phyloP scores from a whole-genome alignment of 306 rosid species.

The Fragaria ananassa region DNA sequence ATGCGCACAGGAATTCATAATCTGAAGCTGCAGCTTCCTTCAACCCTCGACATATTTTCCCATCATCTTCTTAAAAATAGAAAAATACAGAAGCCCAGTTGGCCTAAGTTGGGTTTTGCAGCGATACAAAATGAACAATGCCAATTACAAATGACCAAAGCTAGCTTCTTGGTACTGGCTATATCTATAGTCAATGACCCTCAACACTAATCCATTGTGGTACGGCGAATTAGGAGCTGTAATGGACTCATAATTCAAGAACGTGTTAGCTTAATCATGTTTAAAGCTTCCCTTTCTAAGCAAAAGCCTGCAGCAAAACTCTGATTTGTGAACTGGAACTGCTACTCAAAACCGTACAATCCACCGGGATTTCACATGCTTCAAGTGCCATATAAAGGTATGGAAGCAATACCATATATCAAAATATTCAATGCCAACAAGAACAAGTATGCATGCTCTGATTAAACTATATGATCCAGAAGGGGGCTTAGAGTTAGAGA shows the following conservation, averaged over 20 bases:
- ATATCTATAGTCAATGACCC: constrained; percentile 26
- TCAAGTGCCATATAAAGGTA: constrained; percentile 7
- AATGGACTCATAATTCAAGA: constrained; percentile 22
- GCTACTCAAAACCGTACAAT: constrained; percentile 18
- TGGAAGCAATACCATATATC: neutral
- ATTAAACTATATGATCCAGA: constrained; percentile 11
- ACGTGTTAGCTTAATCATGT: constrained; percentile 7
- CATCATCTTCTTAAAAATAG: neutral
- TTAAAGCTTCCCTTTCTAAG: constrained; percentile 20
- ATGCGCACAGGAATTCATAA: constrained; percentile 20
- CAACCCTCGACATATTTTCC: constrained; percentile 13
- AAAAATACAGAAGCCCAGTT: constrained; percentile 2
- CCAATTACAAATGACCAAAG: constrained; percentile 1
- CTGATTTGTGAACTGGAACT: constrained; percentile 27
- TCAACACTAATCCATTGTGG: constrained; percentile 2
- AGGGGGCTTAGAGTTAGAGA: constrained; percentile 12
- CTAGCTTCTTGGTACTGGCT: constrained; percentile 8
- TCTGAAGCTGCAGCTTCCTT: constrained; percentile 27
- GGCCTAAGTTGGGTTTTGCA: neutral
- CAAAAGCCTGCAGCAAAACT: constrained; percentile 27
- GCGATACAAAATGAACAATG: neutral
- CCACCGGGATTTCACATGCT: constrained; percentile 32
- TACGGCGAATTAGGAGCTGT: constrained; percentile 31
- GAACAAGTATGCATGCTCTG: constrained; percentile 29
- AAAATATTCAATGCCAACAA: constrained; percentile 17